Evolutionary conservation across 2,329 filamentous ascomycete genomes (phyloP), one percentile per base, ranked within the genome.

Genomic region (Tolypocladium pustulatum): DNA sequence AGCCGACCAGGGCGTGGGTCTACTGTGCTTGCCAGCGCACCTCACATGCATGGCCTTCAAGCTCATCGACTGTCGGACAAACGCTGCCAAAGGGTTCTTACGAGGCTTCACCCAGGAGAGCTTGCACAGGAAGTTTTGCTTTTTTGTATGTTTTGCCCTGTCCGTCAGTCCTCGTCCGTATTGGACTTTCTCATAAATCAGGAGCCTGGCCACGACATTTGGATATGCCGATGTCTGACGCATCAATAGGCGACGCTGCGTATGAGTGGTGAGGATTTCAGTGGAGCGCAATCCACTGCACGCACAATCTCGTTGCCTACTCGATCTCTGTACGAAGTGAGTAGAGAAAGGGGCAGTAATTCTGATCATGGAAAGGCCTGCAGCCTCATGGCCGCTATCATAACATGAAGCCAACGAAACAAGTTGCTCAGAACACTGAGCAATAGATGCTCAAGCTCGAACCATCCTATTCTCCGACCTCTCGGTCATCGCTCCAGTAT

Each of bases 401-500:
- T 49, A 8, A n/a, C n/a, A n/a, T n/a, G n/a, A n/a, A 20, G 43
- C 43, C 25, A 17, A 20, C 6, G 43, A 25, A 17, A 32, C 17
- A n/a, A 6, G 15, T 20, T n/a, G 6, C 13, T 20, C 17, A 20
- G 0, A 32, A 32, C 30, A 15, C 25, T 20, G 22, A 49, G 37
- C 10, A 38, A 4, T 38, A 3, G 37, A 38, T 17, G 9, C 40
- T 41, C 40, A 22, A 41, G 41, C 41, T 25, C 41, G 37, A 36
- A 5, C 4, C 7, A 56, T 37, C 54, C 66, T 73, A 82, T 67
- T 83, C 80, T 20, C 80, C 80, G 25, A 82, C 78, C 64, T 83
- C 81, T 6, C 81, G 73, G 65, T 83, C 81, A 38, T 73, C 70
- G 55, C 73, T 67, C 81, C 81, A 84, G 60, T 76, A 75, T 32